These are phyloP conservation scores for Claviceps purpurea DNA, from an alignment of 2,329 filamentous ascomycete genomes.

Conservation along the genomic window DNA sequence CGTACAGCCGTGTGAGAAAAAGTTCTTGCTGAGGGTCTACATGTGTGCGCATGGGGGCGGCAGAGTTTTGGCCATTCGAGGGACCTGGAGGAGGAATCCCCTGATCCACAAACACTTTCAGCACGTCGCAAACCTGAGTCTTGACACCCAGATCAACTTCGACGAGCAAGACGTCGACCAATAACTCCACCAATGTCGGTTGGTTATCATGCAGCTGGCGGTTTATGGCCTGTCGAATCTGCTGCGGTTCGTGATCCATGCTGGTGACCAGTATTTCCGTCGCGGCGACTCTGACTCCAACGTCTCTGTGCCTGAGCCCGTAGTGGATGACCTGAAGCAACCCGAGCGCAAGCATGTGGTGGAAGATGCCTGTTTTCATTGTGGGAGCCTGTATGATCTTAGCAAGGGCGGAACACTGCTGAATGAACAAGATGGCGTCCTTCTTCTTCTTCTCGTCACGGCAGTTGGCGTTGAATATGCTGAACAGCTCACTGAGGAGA, in stretches of 20 bases:
- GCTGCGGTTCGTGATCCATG: conserved; percentile 88
- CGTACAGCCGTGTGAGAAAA: conserved; percentile 82
- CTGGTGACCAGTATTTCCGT: conserved; percentile 88
- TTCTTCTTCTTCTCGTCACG: conserved; percentile 64
- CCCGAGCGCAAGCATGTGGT: conserved; percentile 79
- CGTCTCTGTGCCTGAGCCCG: conserved; percentile 73
- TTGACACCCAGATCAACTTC: conserved; percentile 92
- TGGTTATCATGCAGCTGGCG: conserved; percentile 81
- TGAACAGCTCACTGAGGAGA: conserved; percentile 78
- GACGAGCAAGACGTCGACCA: conserved; percentile 82
- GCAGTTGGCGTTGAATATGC: conserved; percentile 60
- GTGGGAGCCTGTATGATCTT: conserved; percentile 84
- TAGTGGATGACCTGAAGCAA: conserved; percentile 85
- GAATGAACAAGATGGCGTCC: conserved; percentile 89
- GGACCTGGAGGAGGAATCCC: conserved; percentile 31
- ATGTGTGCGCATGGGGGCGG: conserved; percentile 45
- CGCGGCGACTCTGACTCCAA: conserved; percentile 76
- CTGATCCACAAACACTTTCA: conserved; percentile 84
- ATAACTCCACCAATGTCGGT: conserved; percentile 73
- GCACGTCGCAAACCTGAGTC: conserved; percentile 85
- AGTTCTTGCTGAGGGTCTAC: conserved; percentile 65
- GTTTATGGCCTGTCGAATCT: conserved; percentile 89
- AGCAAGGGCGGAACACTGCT: conserved; percentile 86
- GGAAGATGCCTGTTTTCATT: conserved; percentile 61
- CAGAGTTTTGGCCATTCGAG: conserved; percentile 53